Percentiles rank a stretch among this genome's conserved stretches.
Evolutionary conservation across 495 filamentous ascomycete genomes (phyloP).

Genomic region (Cryomyces minteri): DNA sequence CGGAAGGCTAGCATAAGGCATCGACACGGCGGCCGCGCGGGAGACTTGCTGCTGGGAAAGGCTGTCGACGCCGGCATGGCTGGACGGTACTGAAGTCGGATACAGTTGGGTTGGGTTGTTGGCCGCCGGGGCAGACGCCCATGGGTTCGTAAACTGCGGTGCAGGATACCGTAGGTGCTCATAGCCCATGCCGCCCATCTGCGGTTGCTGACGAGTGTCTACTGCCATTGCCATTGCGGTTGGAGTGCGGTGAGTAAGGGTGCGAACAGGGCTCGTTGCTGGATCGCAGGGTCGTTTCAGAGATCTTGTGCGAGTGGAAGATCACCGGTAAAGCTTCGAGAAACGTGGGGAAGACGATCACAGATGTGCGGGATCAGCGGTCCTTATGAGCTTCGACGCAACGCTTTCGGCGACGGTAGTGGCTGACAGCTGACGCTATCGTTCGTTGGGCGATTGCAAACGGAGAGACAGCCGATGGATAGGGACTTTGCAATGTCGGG

Average conservation of each 20-base stretch:
- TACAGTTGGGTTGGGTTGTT: slow-evolving; percentile 37
- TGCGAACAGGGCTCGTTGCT: not conserved
- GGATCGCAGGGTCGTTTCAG: not conserved
- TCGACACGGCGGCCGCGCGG: slow-evolving; percentile 44
- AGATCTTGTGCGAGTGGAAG: not conserved
- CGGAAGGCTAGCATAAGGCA: slow-evolving; percentile 56
- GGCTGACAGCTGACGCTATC: no score
- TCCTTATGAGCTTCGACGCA: no score
- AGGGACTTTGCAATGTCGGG: no score
- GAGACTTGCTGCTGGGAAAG: slow-evolving; percentile 31
- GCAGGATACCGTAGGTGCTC: slow-evolving; percentile 55
- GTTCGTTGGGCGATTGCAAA: no score
- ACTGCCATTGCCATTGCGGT: slow-evolving; percentile 71
- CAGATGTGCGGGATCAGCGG: not conserved
- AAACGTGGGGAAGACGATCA: not conserved
- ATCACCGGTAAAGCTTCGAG: not conserved
- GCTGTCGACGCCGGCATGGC: slow-evolving; percentile 29
- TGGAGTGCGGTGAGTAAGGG: not conserved
- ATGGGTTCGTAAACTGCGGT: slow-evolving; percentile 89
- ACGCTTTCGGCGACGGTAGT: no score
- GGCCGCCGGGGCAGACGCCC: slow-evolving; percentile 45
- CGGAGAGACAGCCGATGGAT: no score
- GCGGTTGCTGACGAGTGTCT: slow-evolving; percentile 60
- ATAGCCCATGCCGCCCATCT: slow-evolving; percentile 58
- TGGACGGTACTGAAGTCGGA: slow-evolving; percentile 39